These are phyloP conservation scores for Linnemannia elongata DNA, from an alignment of 192 early-diverging fungal species.

Conservation along the genomic window DNA sequence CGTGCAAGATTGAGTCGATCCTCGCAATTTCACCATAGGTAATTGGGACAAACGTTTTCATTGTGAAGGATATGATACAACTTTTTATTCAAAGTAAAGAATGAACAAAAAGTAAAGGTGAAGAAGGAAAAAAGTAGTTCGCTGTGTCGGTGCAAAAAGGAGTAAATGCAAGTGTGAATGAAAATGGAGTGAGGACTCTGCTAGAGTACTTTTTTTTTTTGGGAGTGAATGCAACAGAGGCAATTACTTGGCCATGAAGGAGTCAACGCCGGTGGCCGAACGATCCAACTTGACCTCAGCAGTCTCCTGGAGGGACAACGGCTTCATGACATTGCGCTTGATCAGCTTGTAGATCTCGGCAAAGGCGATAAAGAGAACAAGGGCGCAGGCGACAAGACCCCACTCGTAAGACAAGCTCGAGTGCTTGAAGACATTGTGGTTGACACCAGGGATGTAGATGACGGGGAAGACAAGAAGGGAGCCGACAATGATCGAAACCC, in stretches of 20 bases:
- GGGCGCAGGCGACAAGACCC: constrained; percentile 25
- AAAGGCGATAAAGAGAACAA: constrained; percentile 45
- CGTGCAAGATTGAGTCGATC: no score
- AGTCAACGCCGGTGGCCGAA: neutral
- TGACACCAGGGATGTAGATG: constrained; percentile 47
- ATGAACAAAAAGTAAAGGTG: neutral
- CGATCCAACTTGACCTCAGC: constrained; percentile 39
- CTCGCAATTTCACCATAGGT: no score
- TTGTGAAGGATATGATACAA: neutral
- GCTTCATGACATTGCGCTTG: constrained; percentile 35
- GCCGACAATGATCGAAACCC: constrained; percentile 67
- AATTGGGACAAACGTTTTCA: neutral
- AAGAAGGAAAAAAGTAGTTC: neutral
- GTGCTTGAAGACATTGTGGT: constrained; percentile 54
- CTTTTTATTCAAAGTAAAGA: neutral
- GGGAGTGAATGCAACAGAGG: neutral
- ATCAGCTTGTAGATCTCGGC: constrained; percentile 48
- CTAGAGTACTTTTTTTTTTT: neutral
- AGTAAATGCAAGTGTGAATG: neutral
- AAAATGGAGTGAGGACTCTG: neutral
- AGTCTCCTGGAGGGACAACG: constrained; percentile 18
- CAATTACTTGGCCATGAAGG: constrained; percentile 4
- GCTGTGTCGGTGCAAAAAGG: neutral
- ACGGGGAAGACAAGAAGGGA: constrained; percentile 57
- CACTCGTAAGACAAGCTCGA: constrained; percentile 34